These are phyloP conservation scores for Dioscorea dumetorum DNA, from an alignment of 106 monocot genomes.

Conservation along the genomic window DNA sequence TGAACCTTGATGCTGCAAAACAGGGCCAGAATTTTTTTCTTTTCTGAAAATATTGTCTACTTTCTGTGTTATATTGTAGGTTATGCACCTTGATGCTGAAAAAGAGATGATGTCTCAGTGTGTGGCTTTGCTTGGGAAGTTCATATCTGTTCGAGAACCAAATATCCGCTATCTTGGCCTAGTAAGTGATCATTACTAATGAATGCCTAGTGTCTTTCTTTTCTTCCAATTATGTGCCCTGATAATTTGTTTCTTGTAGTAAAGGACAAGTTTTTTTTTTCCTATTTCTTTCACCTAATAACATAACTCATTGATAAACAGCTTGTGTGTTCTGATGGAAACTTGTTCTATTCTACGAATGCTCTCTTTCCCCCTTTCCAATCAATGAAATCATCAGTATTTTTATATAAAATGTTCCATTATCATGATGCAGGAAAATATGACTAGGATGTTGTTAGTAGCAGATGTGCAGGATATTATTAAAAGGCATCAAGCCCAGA, in stretches of 20 bases:
- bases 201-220: neutral
- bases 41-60: neutral
- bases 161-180: slow-evolving; percentile 99
- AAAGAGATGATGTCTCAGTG: slow-evolving; percentile 46
- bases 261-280: too few species aligned
- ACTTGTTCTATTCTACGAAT: too few species aligned
- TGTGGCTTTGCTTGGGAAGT: slow-evolving; percentile 98
- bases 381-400: neutral
- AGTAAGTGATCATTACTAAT: slow-evolving; percentile 36
- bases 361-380: too few species aligned
- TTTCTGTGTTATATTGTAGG: slow-evolving; percentile 32
- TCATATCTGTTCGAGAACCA: slow-evolving; percentile 95
- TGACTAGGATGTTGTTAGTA: slow-evolving; percentile 96
- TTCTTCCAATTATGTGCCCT: too few species aligned
- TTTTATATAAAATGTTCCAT: neutral
- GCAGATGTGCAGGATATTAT: slow-evolving; percentile 98
- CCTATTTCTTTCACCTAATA: too few species aligned
- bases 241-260: too few species aligned
- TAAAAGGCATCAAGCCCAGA: slow-evolving; percentile 94
- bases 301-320: too few species aligned
- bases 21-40: too few species aligned
- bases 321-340: too few species aligned
- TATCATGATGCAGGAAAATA: slow-evolving; percentile 75
- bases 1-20: too few species aligned
- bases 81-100: slow-evolving; percentile 40